Evolutionary conservation across 257 asterid species (phyloP), one percentile per base, ranked within the genome.

Genomic region (Nicotiana obtusifolia): DNA sequence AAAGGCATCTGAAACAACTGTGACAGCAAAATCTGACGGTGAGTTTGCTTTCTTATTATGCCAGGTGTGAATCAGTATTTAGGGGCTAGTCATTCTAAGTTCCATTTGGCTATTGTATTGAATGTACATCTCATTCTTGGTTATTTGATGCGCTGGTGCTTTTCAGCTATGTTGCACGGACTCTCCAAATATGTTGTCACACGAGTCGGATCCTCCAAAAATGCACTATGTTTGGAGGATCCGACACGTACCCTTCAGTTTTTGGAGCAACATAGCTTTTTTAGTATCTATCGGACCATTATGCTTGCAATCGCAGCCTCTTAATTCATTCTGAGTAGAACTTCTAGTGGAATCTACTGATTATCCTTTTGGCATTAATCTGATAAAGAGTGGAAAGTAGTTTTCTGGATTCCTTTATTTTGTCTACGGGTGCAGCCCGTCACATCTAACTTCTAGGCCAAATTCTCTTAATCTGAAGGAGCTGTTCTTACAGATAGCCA

Each of bases 1-100:
- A 76, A 91, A 93, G 89, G 52, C 90, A 78, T 86, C 97, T 83
- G 97, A 91, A 85, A 85, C 89, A 81, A 82, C 89, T 26, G 79
- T 82, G 28, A 80, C 91, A 61, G 85, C 87, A 56, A 90, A 87
- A 86, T 83, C 91, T 78, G 86, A 85, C 79, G 95, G 97, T 94
- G 80, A 80, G 90, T 57, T 11, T 80, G 28, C 76, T 78, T 84
- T 54, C 22, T 73, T 44, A 16, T 24, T 47, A 20, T 33, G 49
- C 35, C 78, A 73, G 37, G 60, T 73, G 60, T 22, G 22, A 22
- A 47, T 47, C 61, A 44, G 61, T 66, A 68, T 73, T 13, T 53
- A 24, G 75, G 30, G 61, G 15, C 76, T n/a, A 13, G 57, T 77
- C 30, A 30, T 67, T 54, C 53, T 20, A 66, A 53, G 30, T 28